Base-by-base conservation (phyloP, 2,329 filamentous ascomycete species). In the Tolypocladium endophyticum region DNA sequence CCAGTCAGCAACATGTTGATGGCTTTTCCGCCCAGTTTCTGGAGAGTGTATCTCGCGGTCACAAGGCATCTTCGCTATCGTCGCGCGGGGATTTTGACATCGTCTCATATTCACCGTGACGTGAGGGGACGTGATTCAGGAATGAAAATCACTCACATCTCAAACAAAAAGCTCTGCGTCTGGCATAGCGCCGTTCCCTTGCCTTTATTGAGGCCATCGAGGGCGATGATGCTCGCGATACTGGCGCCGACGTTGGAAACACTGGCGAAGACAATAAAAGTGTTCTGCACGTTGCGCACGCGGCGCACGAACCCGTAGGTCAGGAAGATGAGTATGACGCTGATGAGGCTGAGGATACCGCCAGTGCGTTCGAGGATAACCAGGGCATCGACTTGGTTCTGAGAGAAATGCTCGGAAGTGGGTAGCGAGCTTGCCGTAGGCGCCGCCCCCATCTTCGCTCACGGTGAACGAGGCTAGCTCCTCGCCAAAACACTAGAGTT, bases 161-260 rank as follows among this genome's bases (percentile, higher is more conserved):
- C 84, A 64, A 90, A 79, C 59, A 85, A 66, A 65, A 86, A 85
- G 9, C 80, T 80, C 68, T 85, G 83, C 0, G 78, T 74, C 66
- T 83, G 81, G 65, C 84, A 94, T 7, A 92, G 72, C 2, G 80
- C 68, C 36, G 81, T 84, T 0, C 74, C 70, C 25, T 76, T 73
- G 1, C 85, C 85, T 41, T 74, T 73, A 1, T 73, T 67, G 47
- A 92, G 77, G 1, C 87, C 88, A 20, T 84, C 81, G 59, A 84
- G 82, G 7, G 87, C 87, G 55, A 92, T 90, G 33, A 91, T 76
- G 55, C 88, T 90, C 14, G 87, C 89, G 52, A 80, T 73, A 64
- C 82, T 83, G 16, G 83, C 82, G 2, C 82, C 82, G 5, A 84
- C 71, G 63, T 86, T 86, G 61, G 82, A 79, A 33, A 85, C 75